Conservation (phyloP, 768 basidiomycete genomes). For the Auriscalpium microsporum region DNA sequence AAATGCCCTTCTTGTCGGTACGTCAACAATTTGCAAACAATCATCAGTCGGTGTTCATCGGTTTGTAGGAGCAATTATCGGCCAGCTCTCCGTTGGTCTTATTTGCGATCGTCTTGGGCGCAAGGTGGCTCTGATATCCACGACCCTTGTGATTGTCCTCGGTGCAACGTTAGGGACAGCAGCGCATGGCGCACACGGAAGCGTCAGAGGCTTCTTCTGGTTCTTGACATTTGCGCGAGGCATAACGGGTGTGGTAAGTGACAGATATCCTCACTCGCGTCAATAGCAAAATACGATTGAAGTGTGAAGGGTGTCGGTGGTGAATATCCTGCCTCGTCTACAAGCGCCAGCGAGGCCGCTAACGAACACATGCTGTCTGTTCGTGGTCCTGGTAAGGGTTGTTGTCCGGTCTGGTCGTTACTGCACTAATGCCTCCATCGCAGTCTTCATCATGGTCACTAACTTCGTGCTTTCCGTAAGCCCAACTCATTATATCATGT, state of each 20-base stretch:
- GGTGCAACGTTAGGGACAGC: slow-evolving; percentile 63
- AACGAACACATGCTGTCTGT: slow-evolving; percentile 55
- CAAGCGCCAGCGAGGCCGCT: slow-evolving; percentile 62
- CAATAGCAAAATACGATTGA: not conserved
- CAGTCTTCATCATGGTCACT: slow-evolving; percentile 70
- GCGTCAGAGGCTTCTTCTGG: slow-evolving; percentile 58
- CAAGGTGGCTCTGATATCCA: slow-evolving; percentile 63
- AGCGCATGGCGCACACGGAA: slow-evolving; percentile 53
- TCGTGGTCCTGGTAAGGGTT: slow-evolving; percentile 48
- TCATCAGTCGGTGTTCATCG: not conserved
- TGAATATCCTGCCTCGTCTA: slow-evolving; percentile 69
- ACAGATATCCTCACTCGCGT: not conserved
- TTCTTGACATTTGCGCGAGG: slow-evolving; percentile 66
- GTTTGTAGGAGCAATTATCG: slow-evolving; percentile 46
- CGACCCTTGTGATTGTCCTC: slow-evolving; percentile 60
- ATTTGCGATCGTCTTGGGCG: slow-evolving; percentile 70
- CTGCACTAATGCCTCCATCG: not conserved
- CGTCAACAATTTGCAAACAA: slow-evolving; percentile 15
- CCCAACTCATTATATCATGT: not conserved
- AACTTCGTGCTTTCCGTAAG: slow-evolving; percentile 59
- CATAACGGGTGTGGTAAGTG: slow-evolving; percentile 53
- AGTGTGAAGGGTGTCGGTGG: slow-evolving; percentile 57
- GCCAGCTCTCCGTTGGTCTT: slow-evolving; percentile 55
- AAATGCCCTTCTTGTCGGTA: slow-evolving; percentile 63
- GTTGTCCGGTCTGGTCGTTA: not conserved